A percentile compares a stretch with the other conserved stretches of the same genome.
Conservation (phyloP, 345 rosid genomes). For the Gossypium australe region DNA sequence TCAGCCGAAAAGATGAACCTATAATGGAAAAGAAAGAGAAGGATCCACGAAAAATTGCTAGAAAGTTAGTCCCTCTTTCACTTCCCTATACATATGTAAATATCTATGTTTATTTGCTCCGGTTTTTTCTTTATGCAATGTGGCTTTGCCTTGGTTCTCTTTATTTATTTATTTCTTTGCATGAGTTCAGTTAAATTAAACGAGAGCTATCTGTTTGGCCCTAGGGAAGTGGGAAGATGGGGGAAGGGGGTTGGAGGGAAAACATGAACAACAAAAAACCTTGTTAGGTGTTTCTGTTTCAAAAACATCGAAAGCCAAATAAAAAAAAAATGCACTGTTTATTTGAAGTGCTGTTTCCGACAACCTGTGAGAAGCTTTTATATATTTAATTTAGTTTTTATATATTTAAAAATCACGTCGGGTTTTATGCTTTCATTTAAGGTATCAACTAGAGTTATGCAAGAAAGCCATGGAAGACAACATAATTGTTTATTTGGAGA, state of each 20-base stretch:
- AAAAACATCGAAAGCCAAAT: not conserved
- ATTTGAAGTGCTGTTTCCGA: not conserved
- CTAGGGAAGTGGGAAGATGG: not conserved
- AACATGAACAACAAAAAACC: not conserved
- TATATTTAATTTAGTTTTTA: not conserved
- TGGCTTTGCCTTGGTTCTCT: not conserved
- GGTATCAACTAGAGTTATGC: constrained; percentile 89
- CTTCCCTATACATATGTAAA: not conserved
- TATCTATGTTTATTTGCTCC: not conserved
- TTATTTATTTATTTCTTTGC: not conserved
- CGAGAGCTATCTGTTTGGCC: not conserved
- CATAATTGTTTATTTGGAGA: constrained; percentile 70
- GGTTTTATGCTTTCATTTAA: constrained; percentile 22
- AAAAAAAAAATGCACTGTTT: not conserved
- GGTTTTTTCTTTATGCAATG: not conserved
- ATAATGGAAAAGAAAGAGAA: constrained; percentile 1
- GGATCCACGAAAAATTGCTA: constrained; percentile 12
- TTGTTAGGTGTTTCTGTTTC: not conserved
- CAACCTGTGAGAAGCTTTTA: not conserved
- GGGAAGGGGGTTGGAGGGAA: not conserved
- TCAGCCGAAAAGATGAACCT: not conserved
- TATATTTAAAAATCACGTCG: not conserved
- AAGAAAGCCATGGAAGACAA: constrained; percentile 78
- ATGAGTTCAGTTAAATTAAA: not conserved
- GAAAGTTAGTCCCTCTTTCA: not conserved